Evolutionary conservation across 768 basidiomycete species (phyloP).

Genomic region (Suillus subluteus): DNA sequence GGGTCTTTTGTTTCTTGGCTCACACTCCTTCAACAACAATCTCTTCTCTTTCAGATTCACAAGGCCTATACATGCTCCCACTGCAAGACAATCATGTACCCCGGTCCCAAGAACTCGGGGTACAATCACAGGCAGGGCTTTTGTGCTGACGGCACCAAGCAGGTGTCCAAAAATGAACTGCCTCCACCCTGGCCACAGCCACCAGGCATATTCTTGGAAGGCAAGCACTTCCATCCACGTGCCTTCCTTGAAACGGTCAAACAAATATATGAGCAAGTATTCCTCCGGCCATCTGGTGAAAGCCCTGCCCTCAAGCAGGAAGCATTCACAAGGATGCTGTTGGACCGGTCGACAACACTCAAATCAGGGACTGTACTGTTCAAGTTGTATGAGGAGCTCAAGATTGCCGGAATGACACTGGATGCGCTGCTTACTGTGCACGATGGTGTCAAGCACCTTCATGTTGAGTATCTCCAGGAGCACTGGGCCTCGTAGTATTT

Average conservation of each 20-base stretch:
- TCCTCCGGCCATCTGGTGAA: conserved; percentile 27
- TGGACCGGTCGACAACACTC: neutral
- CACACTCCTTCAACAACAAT: too few species aligned
- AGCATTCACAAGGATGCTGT: neutral
- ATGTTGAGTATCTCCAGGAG: neutral
- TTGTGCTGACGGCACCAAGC: conserved; percentile 5
- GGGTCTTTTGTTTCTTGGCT: too few species aligned
- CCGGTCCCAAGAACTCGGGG: conserved; percentile 11
- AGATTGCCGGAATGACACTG: neutral
- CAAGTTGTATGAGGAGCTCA: neutral
- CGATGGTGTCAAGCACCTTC: too few species aligned
- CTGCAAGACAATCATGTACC: conserved; percentile 21
- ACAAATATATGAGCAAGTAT: conserved; percentile 47
- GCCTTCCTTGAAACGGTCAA: conserved; percentile 29
- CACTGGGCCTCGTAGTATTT: neutral
- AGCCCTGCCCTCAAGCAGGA: neutral
- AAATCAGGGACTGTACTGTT: rapidly evolving
- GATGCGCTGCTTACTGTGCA: neutral
- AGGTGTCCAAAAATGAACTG: neutral
- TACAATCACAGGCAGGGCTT: conserved; percentile 15
- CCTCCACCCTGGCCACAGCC: conserved; percentile 16
- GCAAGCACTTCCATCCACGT: neutral
- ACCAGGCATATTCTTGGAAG: conserved; percentile 9
- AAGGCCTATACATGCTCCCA: conserved; percentile 11
- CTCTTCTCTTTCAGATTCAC: too few species aligned